Evolutionary conservation across 2,329 filamentous ascomycete species (phyloP), one percentile per base, ranked within the genome.

Genomic region (Pestalotiopsis sp.): DNA sequence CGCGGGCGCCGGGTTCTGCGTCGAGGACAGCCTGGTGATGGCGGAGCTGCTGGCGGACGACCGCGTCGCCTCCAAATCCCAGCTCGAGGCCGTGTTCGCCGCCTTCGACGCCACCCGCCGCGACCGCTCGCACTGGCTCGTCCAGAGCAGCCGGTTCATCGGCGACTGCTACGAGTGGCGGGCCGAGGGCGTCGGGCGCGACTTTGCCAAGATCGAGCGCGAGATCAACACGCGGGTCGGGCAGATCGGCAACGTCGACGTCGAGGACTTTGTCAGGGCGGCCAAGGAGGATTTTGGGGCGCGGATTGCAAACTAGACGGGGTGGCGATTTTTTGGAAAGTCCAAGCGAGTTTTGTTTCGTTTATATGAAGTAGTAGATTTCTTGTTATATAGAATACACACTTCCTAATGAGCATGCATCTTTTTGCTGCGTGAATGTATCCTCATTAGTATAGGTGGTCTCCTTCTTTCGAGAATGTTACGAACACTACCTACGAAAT

Each of bases 91-190:
- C 31, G 64, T 39, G 0, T 69, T 67, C 27, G 59, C 38, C 3
- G 49, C 64, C 2, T 69, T 49, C 23, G 68, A 69, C 65, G 49
- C 58, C 3, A 38, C 52, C 4, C 49, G 68, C 20, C 59, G 64
- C 6, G 57, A 61, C 2, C 61, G 68, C 7, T 39, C 64, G 1
- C 61, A 70, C 17, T 70, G 68, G 68, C 56, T 70, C 14, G 68
- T 68, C 3, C 66, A 68, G 61, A 66, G 66, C 62, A 70, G 68
- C 41, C 56, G 68, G 0, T 61, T 57, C 25, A 64, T 67, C 38
- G 59, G 57, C 3, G 68, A 69, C 14, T 38, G 66, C 59, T 69
- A 69, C 60, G 56, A 69, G 58, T 62, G 58, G 56, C 56, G 67
- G 1, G 67, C 67, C 39, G 41, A 27, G 23, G 63, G 38, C 20